A percentile compares a stretch with the other conserved stretches of the same genome.
Evolutionary conservation across 169 alveolate genomes (phyloP).

Genomic region (Cryptosporidium parvum): DNA sequence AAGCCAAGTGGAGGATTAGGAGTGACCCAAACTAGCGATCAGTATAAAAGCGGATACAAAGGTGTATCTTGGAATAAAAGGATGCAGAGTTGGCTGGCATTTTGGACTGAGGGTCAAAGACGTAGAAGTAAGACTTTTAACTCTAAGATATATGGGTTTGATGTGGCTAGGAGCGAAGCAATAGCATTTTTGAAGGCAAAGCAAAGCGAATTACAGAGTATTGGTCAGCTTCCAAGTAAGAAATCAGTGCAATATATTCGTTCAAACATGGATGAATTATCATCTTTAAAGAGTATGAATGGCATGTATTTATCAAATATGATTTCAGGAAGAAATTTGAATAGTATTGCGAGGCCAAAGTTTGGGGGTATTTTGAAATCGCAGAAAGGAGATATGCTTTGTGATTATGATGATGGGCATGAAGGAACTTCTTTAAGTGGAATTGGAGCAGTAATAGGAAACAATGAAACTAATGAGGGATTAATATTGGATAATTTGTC

Average conservation of each 20-base stretch:
- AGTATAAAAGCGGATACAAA: conserved; percentile 58
- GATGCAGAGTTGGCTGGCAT: conserved; percentile 71
- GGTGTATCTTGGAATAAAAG: conserved; percentile 74
- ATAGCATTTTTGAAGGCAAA: conserved; percentile 72
- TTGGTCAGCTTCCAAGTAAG: conserved; percentile 54
- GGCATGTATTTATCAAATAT: conserved; percentile 23
- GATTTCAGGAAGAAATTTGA: background rate
- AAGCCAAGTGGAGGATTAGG: background rate
- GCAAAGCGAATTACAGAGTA: conserved; percentile 59
- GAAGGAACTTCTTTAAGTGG: background rate
- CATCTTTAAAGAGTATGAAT: conserved; percentile 30
- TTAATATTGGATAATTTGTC: background rate
- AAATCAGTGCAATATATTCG: conserved; percentile 57
- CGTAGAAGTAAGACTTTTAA: conserved; percentile 66
- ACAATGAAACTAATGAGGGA: background rate
- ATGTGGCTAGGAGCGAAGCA: conserved; percentile 71
- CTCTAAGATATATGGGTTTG: conserved; percentile 69
- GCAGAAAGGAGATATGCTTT: background rate
- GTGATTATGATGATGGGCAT: conserved; percentile 8
- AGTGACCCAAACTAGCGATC: background rate
- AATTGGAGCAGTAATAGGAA: background rate
- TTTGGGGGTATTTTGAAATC: conserved; percentile 20
- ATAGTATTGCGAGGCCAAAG: background rate
- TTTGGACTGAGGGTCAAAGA: conserved; percentile 72
- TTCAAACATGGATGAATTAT: conserved; percentile 18